A percentile compares a stretch with the other conserved stretches of the same genome.
Conservation (phyloP, 2,329 filamentous ascomycete genomes). For the Cordyceps militaris region DNA sequence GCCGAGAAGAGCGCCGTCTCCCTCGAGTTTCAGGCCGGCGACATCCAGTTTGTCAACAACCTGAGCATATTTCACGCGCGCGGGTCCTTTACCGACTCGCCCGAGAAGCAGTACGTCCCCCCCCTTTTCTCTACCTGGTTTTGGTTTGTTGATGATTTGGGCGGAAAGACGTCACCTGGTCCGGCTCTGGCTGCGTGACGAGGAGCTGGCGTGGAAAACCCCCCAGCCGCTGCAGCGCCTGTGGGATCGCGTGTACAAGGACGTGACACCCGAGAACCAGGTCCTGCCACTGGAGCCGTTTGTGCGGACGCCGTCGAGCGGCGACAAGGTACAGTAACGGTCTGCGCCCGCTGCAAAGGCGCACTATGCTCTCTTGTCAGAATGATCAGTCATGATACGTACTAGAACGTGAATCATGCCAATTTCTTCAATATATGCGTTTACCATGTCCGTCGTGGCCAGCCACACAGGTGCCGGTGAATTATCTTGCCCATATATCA, state of each 20-base stretch:
- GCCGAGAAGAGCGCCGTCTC: slow-evolving; percentile 39
- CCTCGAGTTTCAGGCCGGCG: slow-evolving; percentile 42
- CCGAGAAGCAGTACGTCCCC: slow-evolving; percentile 34
- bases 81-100: slow-evolving; percentile 39
- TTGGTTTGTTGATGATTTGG: neutral
- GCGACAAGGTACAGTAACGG: neutral
- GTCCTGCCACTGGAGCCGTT: slow-evolving; percentile 50
- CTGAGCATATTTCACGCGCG: slow-evolving; percentile 46
- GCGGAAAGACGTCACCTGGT: slow-evolving; percentile 38
- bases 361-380: no score
- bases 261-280: slow-evolving; percentile 42
- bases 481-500: no score
- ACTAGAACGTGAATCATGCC: no score
- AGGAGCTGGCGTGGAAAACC: slow-evolving; percentile 42
- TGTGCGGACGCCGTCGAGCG: slow-evolving; percentile 2
- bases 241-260: slow-evolving; percentile 48
- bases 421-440: no score
- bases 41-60: slow-evolving; percentile 51
- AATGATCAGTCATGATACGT: no score
- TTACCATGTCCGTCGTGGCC: no score
- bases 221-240: slow-evolving; percentile 35
- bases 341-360: neutral
- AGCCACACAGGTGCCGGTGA: no score
- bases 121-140: no score
- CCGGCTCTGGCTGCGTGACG: slow-evolving; percentile 43